Evolutionary conservation across 2,329 filamentous ascomycete species (phyloP), one percentile per base, ranked within the genome.

Genomic region (Aquanectria penicillioides): DNA sequence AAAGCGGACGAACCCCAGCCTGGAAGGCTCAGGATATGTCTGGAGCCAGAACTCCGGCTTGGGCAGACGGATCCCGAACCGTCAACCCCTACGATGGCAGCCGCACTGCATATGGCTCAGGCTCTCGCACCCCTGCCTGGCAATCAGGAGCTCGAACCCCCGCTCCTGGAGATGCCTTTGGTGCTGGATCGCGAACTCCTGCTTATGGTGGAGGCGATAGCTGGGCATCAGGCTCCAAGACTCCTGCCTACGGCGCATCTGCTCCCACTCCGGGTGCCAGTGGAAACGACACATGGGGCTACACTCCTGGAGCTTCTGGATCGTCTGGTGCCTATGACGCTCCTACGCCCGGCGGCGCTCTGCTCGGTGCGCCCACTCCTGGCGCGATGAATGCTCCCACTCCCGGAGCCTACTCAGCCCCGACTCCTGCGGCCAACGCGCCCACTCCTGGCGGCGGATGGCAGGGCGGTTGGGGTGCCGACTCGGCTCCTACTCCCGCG

Each of bases 71-170:
- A 6, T 89, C 86, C 4, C 82, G 87, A 40, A 89, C 87, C 11
- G 85, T 86, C 61, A 89, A 89, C 71, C 89, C 89, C 2, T 91
- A 92, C 68, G 89, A 90, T 66, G 90, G 90, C 59, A 89, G 79
- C 72, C 88, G 89, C 40, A 94, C 92, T 13, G 87, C 92, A 2
- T 96, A 97, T 68, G 93, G 93, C 15, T 83, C 84, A 18, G 88
- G 89, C 25, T 84, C 84, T 43, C 86, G 91, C 50, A 93, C 90
- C 1, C 90, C 90, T 7, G 90, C 89, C 5, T 94, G 91, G 91
- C 89, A 89, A 57, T 90, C 92, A 2, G 91, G 90, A 49, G 87
- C 89, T 51, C 89, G 90, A 73, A 94, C 91, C 1, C 80, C 91
- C 51, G 86, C 86, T 2, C 69, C 68, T 17, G 80, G 82, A 12